These are phyloP conservation scores for Fusarium odoratissimum DNA, from an alignment of 2,329 filamentous ascomycete species.

Conservation along the genomic window DNA sequence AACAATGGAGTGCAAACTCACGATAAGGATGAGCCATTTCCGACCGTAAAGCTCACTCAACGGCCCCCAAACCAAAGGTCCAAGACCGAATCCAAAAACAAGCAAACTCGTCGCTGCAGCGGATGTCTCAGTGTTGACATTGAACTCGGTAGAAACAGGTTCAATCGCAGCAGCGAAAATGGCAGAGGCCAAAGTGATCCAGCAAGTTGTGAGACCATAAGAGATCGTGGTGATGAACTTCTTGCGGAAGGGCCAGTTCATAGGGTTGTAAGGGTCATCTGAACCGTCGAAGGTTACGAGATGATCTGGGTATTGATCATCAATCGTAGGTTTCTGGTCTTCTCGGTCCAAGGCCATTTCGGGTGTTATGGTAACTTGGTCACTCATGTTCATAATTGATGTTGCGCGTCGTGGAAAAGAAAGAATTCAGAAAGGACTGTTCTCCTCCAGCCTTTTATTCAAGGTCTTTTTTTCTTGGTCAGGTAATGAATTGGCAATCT, in stretches of 20 bases:
- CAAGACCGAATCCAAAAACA: not conserved
- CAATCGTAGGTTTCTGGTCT: not conserved
- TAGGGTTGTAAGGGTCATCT: not conserved
- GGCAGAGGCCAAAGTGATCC: not conserved
- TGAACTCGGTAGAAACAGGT: not conserved
- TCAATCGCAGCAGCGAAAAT: not conserved
- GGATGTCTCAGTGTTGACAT: not conserved
- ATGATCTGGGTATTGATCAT: not conserved
- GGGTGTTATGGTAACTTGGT: not conserved
- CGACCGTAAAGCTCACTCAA: not conserved
- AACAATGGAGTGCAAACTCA: accelerated
- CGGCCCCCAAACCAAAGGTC: not conserved
- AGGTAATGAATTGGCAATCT: not conserved
- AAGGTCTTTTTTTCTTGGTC: accelerated
- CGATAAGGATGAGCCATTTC: not conserved
- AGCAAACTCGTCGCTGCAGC: not conserved
- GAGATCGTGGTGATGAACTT: not conserved
- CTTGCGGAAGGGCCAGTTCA: not conserved
- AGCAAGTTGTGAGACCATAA: conserved; percentile 1
- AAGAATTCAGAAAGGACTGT: not conserved
- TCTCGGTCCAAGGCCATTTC: not conserved
- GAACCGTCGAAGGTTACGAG: not conserved
- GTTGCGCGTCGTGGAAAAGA: not conserved
- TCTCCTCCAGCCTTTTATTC: not conserved
- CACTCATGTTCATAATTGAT: not conserved